phyloP scores from a whole-genome alignment of 2,329 filamentous ascomycete species.

The Neocucurbitaria cava region DNA sequence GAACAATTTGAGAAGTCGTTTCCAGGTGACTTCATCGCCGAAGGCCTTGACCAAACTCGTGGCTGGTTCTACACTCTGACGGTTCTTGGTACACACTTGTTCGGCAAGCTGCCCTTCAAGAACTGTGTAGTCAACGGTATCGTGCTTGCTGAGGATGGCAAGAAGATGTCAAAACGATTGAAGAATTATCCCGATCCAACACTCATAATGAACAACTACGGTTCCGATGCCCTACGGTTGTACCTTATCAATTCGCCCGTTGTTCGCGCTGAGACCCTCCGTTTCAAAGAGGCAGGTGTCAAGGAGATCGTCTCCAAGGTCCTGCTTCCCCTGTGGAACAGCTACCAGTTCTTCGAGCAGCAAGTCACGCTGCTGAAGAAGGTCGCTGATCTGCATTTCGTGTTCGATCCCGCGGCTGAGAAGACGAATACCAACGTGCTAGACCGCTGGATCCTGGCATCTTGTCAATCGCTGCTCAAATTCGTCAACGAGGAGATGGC shows the following conservation, averaged over 20 bases:
- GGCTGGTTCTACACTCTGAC: constrained; percentile 97
- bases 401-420: constrained; percentile 78
- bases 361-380: constrained; percentile 89
- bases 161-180: constrained; percentile 97
- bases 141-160: constrained; percentile 90
- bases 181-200: constrained; percentile 95
- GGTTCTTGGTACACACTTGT: constrained; percentile 87
- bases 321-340: constrained; percentile 91
- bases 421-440: constrained; percentile 87
- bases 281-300: constrained; percentile 90
- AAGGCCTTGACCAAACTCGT: constrained; percentile 90
- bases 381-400: constrained; percentile 75
- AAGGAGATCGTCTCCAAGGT: constrained; percentile 96
- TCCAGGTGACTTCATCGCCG: constrained; percentile 92
- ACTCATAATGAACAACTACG: constrained; percentile 84
- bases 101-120: constrained; percentile 84
- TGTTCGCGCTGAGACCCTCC: constrained; percentile 85
- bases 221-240: constrained; percentile 89
- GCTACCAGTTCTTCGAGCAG: constrained; percentile 93
- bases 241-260: constrained; percentile 98
- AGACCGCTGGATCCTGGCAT: constrained; percentile 94
- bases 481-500: constrained; percentile 95
- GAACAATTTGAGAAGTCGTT: constrained; percentile 81
- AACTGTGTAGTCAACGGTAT: constrained; percentile 98
- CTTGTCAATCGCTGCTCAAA: constrained; percentile 86